Evolutionary conservation across 2,329 filamentous ascomycete genomes (phyloP).

Genomic region (Cercospora zeina): DNA sequence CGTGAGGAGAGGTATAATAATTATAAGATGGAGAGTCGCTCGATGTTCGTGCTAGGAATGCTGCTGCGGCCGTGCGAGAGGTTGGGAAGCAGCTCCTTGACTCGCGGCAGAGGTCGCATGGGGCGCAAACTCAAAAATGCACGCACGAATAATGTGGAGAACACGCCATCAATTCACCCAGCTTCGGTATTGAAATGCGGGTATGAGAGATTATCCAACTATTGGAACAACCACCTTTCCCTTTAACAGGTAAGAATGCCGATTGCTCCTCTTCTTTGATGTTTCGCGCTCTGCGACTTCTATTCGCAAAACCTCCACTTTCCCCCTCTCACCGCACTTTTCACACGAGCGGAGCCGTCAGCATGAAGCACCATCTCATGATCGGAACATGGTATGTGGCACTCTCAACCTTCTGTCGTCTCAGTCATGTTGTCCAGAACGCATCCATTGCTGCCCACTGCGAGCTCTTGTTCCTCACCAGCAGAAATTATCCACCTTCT

Average conservation of each 20-base stretch:
- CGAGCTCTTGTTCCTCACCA: slow-evolving; percentile 10
- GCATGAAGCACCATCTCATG: slow-evolving; percentile 87
- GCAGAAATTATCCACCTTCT: slow-evolving; percentile 4
- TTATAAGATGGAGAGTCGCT: too few species aligned
- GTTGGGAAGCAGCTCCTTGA: too few species aligned
- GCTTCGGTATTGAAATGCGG: slow-evolving; percentile 19
- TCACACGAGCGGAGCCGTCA: slow-evolving; percentile 32
- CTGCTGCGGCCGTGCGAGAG: too few species aligned
- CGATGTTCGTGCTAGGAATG: too few species aligned
- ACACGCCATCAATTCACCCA: neutral
- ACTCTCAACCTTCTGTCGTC: slow-evolving; percentile 4
- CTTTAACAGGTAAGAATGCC: neutral
- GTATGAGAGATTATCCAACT: slow-evolving; percentile 22
- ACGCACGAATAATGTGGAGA: slow-evolving; percentile 5
- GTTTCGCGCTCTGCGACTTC: neutral
- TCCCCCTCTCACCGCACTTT: slow-evolving; percentile 2
- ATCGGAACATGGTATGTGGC: slow-evolving; percentile 71
- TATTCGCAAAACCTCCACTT: neutral
- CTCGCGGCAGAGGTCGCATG: too few species aligned
- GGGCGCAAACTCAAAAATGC: neutral
- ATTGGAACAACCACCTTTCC: neutral
- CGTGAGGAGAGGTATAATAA: neutral
- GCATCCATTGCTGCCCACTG: neutral
- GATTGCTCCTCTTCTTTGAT: neutral
- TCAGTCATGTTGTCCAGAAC: neutral